Conservation (phyloP, 2,329 filamentous ascomycete species). For the Gremmenia infestans region DNA sequence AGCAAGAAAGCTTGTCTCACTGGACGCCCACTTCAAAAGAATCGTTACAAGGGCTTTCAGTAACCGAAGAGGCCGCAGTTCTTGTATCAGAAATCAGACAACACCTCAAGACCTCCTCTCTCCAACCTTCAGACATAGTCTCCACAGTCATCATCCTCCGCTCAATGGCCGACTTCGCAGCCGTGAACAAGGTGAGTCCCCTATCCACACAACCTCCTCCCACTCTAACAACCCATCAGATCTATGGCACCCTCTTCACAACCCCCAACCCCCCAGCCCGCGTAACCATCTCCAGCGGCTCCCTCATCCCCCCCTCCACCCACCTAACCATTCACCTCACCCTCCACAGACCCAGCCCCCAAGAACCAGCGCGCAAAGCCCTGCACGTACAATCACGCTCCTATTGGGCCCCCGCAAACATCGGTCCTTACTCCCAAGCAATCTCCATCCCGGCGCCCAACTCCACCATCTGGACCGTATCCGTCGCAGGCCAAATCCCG, state of each 20-base stretch:
- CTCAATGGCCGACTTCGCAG: constrained; percentile 72
- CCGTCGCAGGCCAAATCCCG: constrained; percentile 87
- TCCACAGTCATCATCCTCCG: constrained; percentile 66
- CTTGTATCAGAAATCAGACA: constrained; percentile 42
- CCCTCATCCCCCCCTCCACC: constrained; percentile 53
- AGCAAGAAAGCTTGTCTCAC: constrained; percentile 4
- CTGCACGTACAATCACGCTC: constrained; percentile 90
- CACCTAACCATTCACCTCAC: constrained; percentile 55
- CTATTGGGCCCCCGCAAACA: constrained; percentile 98
- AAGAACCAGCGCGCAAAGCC: constrained; percentile 42
- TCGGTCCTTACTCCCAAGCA: constrained; percentile 93
- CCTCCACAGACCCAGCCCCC: not conserved
- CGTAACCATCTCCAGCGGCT: constrained; percentile 75
- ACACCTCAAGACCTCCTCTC: constrained; percentile 34
- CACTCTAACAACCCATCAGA: constrained; percentile 20
- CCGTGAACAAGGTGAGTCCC: constrained; percentile 54
- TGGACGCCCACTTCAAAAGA: constrained; percentile 17
- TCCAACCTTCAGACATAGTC: constrained; percentile 42
- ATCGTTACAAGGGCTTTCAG: constrained; percentile 19
- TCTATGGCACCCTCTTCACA: constrained; percentile 71
- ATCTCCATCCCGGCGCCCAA: constrained; percentile 47
- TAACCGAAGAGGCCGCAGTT: constrained; percentile 45
- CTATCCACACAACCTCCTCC: not conserved
- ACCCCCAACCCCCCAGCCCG: constrained; percentile 78
- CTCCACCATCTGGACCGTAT: constrained; percentile 39